These are phyloP conservation scores for Rheum nobile DNA, from an alignment of 148 eudicot species.

Conservation along the genomic window DNA sequence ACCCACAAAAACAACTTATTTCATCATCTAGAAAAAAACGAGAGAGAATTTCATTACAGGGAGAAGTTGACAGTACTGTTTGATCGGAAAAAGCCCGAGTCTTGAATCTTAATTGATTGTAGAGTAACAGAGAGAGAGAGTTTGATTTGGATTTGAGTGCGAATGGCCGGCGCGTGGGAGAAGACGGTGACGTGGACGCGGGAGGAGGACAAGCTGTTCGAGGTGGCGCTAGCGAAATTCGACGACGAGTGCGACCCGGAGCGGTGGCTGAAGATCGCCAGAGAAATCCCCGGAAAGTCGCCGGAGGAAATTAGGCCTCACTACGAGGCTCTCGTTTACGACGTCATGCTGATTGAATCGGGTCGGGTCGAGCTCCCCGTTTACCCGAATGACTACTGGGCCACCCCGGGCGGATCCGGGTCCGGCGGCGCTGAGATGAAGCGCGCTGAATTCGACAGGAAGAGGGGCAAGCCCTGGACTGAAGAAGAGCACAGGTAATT, in stretches of 20 bases:
- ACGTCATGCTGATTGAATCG: background rate
- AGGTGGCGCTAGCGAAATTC: background rate
- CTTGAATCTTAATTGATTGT: no score
- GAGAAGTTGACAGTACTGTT: background rate
- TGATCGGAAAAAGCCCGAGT: background rate
- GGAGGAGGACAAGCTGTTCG: conserved; percentile 6
- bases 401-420: background rate
- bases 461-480: conserved; percentile 6
- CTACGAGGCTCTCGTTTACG: background rate
- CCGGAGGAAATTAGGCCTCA: conserved; percentile 3
- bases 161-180: background rate
- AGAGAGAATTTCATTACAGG: background rate
- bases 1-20: background rate
- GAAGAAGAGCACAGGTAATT: conserved; percentile 9
- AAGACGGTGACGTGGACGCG: conserved; percentile 3
- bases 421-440: background rate
- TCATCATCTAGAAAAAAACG: background rate
- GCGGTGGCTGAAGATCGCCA: conserved; percentile 6
- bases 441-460: background rate
- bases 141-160: background rate
- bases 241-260: background rate
- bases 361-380: conserved; percentile 3
- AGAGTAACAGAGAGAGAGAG: no score
- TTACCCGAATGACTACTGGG: background rate
- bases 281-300: background rate